Base-by-base conservation (phyloP, 2,329 filamentous ascomycete genomes). In the Talaromyces sp. region DNA sequence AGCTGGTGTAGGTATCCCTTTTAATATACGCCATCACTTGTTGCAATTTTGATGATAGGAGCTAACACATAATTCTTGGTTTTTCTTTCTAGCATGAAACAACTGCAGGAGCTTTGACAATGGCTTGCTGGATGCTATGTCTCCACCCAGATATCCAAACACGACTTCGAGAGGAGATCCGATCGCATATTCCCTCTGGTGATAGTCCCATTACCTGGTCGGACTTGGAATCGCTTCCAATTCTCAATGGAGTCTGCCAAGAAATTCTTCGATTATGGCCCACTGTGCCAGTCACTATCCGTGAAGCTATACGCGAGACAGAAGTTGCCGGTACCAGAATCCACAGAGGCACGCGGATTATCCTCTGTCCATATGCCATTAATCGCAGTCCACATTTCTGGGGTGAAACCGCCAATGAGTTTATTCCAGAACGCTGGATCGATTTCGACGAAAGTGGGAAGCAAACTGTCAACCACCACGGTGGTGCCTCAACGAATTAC, bases 391-490 rank as follows among this genome's bases (percentile, higher is more conserved):
- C 76, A 32, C 74, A 78, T 1, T 79, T 91, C 15, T 96, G 92
- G 92, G 92, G 92, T 0, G 72, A 80, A 0, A 88, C 92, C 67
- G 90, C 90, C 0, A 75, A 75, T 30, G 79, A 84, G 55, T 96
- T 96, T 79, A 84, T 88, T 55, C 91, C 91, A 0, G 90, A 91
- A 28, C 80, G 90, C 30, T 92, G 89, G 89, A 79, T 87, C 67
- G 44, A 79, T 75, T 15, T 65, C 3, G 72, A 83, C 79, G 58
- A 88, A 86, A 79, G 85, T 66, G 81, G 78, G 3, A 67, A 80
- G 7, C 74, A 75, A 42, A 76, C 78, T 17, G 84, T 84, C 61
- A 85, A 82, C 57, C 89, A 89, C 6, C 88, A 88, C n/a, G 87
- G 89, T 2, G 79, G 81, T 32, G 88, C 83, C 67, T 51, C 44